These are phyloP conservation scores for Mucor mucedo DNA, from an alignment of 371 early-diverging fungal species.

Conservation along the genomic window DNA sequence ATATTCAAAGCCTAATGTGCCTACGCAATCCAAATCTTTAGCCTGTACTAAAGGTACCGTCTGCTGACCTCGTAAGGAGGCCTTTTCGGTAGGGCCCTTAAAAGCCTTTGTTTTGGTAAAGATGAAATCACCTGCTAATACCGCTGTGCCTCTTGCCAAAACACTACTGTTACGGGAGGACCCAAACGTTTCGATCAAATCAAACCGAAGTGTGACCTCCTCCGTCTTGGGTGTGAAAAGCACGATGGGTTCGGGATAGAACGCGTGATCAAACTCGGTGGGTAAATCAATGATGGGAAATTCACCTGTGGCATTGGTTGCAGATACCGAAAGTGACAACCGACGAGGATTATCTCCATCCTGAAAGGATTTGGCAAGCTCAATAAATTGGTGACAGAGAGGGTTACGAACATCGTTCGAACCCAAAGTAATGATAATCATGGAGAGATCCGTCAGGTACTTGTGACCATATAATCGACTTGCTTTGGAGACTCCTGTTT, in stretches of 20 bases:
- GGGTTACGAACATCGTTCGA: conserved; percentile 67
- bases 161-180: conserved; percentile 42
- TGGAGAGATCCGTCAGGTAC: conserved; percentile 64
- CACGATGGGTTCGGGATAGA: conserved; percentile 66
- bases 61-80: conserved; percentile 51
- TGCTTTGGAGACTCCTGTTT: conserved; percentile 30
- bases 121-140: conserved; percentile 56
- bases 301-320: conserved; percentile 66
- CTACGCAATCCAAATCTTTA: conserved; percentile 62
- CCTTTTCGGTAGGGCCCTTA: conserved; percentile 43
- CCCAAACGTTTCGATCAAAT: conserved; percentile 70
- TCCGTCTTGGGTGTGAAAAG: conserved; percentile 59
- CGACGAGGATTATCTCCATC: conserved; percentile 43
- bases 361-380: conserved; percentile 29
- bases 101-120: conserved; percentile 47
- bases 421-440: conserved; percentile 73
- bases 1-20: conserved; percentile 66
- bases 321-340: conserved; percentile 65
- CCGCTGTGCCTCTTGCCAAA: conserved; percentile 65
- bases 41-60: conserved; percentile 65
- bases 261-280: conserved; percentile 33
- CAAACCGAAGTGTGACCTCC: conserved; percentile 64
- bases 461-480: conserved; percentile 70
- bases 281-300: conserved; percentile 69
- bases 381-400: conserved; percentile 35